phyloP scores from a whole-genome alignment of 495 filamentous ascomycete species.

The Podospora pseudoanserina region DNA sequence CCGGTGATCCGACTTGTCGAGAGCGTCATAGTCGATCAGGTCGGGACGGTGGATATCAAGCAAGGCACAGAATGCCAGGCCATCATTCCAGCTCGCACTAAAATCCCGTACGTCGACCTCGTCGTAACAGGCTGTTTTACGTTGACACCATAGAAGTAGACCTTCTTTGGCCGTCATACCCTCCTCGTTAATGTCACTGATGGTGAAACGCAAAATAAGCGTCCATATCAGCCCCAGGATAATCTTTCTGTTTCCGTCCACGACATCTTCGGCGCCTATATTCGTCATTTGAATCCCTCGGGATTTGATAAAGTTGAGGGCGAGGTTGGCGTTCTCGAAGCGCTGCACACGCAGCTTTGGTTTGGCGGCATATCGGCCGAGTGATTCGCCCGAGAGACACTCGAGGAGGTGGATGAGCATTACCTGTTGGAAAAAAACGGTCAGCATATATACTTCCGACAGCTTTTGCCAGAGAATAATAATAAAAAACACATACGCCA shows the following conservation, averaged over 20 bases:
- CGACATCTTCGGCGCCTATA: conserved; percentile 96
- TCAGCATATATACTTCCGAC: conserved; percentile 5
- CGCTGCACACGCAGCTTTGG: conserved; percentile 94
- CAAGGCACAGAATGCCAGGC: conserved; percentile 91
- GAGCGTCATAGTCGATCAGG: conserved; percentile 88
- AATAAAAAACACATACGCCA: conserved; percentile 58
- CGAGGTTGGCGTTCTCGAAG: conserved; percentile 97
- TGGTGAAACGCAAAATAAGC: conserved; percentile 93
- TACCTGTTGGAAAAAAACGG: conserved; percentile 52
- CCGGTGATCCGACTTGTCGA: conserved; percentile 91
- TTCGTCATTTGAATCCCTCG: conserved; percentile 95
- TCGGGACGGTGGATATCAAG: conserved; percentile 96
- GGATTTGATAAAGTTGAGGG: conserved; percentile 86
- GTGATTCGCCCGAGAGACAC: conserved; percentile 86
- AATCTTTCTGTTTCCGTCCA: conserved; percentile 96
- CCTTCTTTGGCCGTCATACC: conserved; percentile 98
- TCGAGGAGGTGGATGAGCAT: conserved; percentile 94
- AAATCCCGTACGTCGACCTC: conserved; percentile 94
- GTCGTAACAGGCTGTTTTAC: conserved; percentile 97
- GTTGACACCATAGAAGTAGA: conserved; percentile 91
- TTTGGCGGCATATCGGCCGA: conserved; percentile 92
- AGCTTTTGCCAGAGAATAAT: neutral
- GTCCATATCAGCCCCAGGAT: conserved; percentile 97
- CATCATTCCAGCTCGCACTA: conserved; percentile 94
- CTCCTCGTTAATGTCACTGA: conserved; percentile 97